Base-by-base conservation (phyloP, 306 rosid species). In the Hippophae tibetana region DNA sequence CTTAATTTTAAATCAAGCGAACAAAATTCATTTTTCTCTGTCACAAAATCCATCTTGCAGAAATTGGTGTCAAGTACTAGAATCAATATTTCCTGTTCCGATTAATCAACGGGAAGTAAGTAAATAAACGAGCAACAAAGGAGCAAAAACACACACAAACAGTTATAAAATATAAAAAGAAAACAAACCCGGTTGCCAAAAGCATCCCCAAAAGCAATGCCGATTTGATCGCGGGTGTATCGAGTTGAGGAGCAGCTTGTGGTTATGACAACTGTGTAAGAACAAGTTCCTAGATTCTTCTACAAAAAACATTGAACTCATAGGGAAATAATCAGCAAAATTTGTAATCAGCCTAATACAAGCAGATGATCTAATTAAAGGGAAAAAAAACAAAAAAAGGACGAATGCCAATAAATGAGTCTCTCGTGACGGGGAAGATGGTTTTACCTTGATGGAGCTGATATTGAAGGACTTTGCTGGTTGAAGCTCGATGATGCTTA, bases 181-280 rank as follows among this genome's bases (percentile, higher is more conserved):
- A 9, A 13, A 1, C 38, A 43, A 64, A 85, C 98, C 95, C 87
- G 81, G 58, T 83, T 79, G 57, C 95, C 90, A 47, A 71, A 61
- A 71, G 74, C 92, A 77, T 90, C 98, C 4, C 98, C 96, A 63
- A 87, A 90, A 1, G 76, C 52, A 53, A 90, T 52, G 85, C 96
- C 76, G 14, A 90, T 83, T 58, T 79, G 63, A 70, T 90, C 96
- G 13, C 72, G 65, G 11, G 86, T 83, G 76, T 66, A 76, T 42
- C 25, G 26, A 2, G 87, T 68, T 31, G 96, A 90, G 0, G 80
- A 79, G 70, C 98, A 90, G 57, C 98, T 90, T 40, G 95, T 90
- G 53, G 82, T 43, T 66, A 90, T 79, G 5, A 38, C 49, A 55
- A 83, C 87, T 68, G 74, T 57, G 62, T 85, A 87, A 43, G 96